Conservation (phyloP, 2,329 filamentous ascomycete genomes). For the Fusarium mexicanum region DNA sequence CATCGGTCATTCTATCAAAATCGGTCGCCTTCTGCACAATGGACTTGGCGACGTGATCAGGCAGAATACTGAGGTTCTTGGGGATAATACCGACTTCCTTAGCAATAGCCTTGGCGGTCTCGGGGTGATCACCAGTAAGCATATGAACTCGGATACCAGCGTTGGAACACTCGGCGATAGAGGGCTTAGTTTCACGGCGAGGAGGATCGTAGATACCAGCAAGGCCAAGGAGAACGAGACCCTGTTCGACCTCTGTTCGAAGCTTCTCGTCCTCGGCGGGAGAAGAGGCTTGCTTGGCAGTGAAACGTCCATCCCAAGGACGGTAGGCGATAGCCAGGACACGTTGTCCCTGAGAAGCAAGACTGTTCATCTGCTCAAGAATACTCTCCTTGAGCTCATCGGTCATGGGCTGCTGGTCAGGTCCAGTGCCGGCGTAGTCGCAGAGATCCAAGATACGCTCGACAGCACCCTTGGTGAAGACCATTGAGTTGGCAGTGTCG, state of each 20-base stretch:
- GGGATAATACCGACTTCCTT: constrained; percentile 82
- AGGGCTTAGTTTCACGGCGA: constrained; percentile 78
- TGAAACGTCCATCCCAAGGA: constrained; percentile 62
- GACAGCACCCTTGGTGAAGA: constrained; percentile 71
- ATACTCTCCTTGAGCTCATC: constrained; percentile 61
- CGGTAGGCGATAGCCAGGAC: constrained; percentile 77
- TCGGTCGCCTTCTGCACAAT: constrained; percentile 80
- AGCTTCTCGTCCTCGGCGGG: constrained; percentile 54
- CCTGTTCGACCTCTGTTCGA: constrained; percentile 71
- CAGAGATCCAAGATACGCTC: constrained; percentile 69
- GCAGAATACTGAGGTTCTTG: constrained; percentile 66
- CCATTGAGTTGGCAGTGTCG: constrained; percentile 57
- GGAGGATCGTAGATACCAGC: constrained; percentile 89
- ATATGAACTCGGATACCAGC: constrained; percentile 85
- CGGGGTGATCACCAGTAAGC: constrained; percentile 84
- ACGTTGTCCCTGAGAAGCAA: constrained; percentile 75
- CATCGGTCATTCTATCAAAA: constrained; percentile 80
- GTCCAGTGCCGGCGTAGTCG: constrained; percentile 56
- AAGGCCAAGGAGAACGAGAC: constrained; percentile 80
- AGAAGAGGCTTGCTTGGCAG: constrained; percentile 47
- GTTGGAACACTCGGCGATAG: constrained; percentile 74
- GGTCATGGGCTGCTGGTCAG: constrained; percentile 57
- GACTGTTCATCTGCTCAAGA: constrained; percentile 63
- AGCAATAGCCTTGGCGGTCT: constrained; percentile 82
- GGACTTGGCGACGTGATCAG: constrained; percentile 69